phyloP scores from a whole-genome alignment of 805 yeast genomes.

The Starmerella asiatica region DNA sequence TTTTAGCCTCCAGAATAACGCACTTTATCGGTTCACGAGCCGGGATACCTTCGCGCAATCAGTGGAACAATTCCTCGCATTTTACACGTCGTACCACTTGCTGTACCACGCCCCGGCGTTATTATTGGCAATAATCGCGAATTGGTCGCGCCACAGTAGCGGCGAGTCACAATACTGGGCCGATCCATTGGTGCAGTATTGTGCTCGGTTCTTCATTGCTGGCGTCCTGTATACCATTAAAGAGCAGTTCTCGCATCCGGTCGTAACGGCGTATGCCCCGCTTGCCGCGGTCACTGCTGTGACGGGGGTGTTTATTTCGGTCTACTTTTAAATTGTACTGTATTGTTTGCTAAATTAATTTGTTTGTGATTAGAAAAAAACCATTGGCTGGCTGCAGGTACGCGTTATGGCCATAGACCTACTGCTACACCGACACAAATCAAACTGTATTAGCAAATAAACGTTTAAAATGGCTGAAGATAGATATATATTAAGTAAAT shows the following conservation, averaged over 20 bases:
- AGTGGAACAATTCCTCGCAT: too few species aligned
- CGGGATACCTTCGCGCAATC: not conserved
- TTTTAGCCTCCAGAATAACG: not conserved
- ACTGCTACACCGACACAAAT: too few species aligned
- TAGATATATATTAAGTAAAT: not conserved
- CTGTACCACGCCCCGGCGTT: conserved; percentile 24
- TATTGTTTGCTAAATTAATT: too few species aligned
- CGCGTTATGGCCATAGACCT: too few species aligned
- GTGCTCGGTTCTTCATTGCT: conserved; percentile 35
- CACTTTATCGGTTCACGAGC: not conserved
- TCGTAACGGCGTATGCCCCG: conserved; percentile 1
- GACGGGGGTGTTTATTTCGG: not conserved
- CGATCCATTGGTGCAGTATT: conserved; percentile 45
- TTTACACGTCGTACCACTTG: conserved; percentile 1
- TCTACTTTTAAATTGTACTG: too few species aligned
- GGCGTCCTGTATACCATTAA: conserved; percentile 16
- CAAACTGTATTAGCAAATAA: too few species aligned
- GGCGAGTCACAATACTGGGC: conserved; percentile 19
- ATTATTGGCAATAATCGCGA: conserved; percentile 22
- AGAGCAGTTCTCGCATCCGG: not conserved
- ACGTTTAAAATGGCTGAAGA: not conserved
- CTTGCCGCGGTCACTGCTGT: not conserved
- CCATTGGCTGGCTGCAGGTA: too few species aligned
- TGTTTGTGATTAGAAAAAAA: too few species aligned
- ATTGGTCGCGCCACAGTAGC: conserved; percentile 23